Base-by-base conservation (phyloP, 2,329 filamentous ascomycete species). In the Hortaea werneckii region DNA sequence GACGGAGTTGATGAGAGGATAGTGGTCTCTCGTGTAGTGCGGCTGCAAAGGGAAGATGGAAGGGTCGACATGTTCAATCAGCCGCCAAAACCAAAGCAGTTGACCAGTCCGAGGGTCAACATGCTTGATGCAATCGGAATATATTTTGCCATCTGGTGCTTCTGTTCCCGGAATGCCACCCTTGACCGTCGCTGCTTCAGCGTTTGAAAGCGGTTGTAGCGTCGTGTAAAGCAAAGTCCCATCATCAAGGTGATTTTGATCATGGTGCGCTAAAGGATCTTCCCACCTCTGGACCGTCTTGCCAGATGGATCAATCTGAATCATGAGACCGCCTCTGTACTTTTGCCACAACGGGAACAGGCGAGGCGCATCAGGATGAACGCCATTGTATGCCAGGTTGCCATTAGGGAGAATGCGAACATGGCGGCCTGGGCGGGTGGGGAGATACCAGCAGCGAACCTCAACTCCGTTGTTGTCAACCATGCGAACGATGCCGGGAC, bases 301-400 rank as follows among this genome's bases (percentile, higher is more conserved):
- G 10, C 69, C 68, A 0, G 54, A 44, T 0, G 62, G 55, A 42
- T 65, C 61, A 9, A 72, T 52, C 53, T 72, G 58, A 41, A 64
- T 61, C 69, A 73, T 73, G 3, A 70, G 55, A 0, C 69, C 70
- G 6, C 69, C 69, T 8, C 68, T 56, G 47, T 73, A 72, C 45
- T 73, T 73, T 37, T 67, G 63, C 58, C 64, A 72, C 42, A 72
- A 63, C 1, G 67, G 67, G 46, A 71, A 73, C 5, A 64, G 58
- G 5, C 54, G 54, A 5, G 67, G 66, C 2, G 60, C 60, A 44
- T 66, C 55, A 4, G 68, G 66, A 41, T 66, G 67, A 1, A 68
- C 62, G 6, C 62, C 65, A 50, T 72, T 72, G 53, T 67, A 66
- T 12, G 68, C 69, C 1, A 73, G 60, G 44, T 67, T 68, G 3